A percentile compares a stretch with the other conserved stretches of the same genome.
Evolutionary conservation across 1,139 yeast genomes (phyloP).

Genomic region (Yamadazyma friedrichii): DNA sequence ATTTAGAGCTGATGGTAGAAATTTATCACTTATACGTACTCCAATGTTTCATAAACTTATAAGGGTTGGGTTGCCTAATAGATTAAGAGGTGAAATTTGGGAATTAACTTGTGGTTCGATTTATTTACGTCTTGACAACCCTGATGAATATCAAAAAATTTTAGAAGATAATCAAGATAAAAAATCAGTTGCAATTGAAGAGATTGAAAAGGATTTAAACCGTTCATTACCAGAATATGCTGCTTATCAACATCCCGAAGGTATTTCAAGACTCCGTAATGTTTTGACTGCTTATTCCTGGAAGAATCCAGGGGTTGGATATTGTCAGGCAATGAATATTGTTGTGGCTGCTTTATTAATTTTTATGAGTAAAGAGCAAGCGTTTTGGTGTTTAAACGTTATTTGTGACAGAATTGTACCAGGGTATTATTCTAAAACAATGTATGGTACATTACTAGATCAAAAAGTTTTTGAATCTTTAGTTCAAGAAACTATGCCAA

Average conservation of each 20-base stretch:
- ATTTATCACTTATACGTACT: slow-evolving; percentile 70
- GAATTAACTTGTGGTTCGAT: slow-evolving; percentile 88
- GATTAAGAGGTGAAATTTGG: slow-evolving; percentile 95
- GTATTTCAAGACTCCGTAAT: slow-evolving; percentile 78
- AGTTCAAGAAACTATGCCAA: slow-evolving; percentile 87
- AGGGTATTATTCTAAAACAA: slow-evolving; percentile 94
- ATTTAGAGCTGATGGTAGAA: slow-evolving; percentile 79
- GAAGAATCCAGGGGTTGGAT: slow-evolving; percentile 97
- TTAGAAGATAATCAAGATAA: slow-evolving; percentile 61
- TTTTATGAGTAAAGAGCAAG: slow-evolving; percentile 96
- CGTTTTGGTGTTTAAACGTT: slow-evolving; percentile 87
- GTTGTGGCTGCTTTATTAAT: slow-evolving; percentile 92
- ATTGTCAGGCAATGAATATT: slow-evolving; percentile 99
- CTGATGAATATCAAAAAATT: slow-evolving; percentile 56
- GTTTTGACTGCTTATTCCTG: slow-evolving; percentile 94
- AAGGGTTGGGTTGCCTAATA: slow-evolving; percentile 88
- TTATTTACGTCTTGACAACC: slow-evolving; percentile 64
- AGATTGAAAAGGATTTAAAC: slow-evolving; percentile 92
- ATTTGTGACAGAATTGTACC: slow-evolving; percentile 86
- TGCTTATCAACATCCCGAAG: slow-evolving; percentile 85
- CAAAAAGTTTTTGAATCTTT: slow-evolving; percentile 91
- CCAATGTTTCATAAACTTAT: slow-evolving; percentile 79
- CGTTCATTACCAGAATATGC: slow-evolving; percentile 94
- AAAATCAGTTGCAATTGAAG: slow-evolving; percentile 84
- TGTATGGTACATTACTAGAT: slow-evolving; percentile 95